Percentiles rank a stretch among this genome's conserved stretches.
Conservation (phyloP, 345 rosid species). For the Eutrema japonicum region DNA sequence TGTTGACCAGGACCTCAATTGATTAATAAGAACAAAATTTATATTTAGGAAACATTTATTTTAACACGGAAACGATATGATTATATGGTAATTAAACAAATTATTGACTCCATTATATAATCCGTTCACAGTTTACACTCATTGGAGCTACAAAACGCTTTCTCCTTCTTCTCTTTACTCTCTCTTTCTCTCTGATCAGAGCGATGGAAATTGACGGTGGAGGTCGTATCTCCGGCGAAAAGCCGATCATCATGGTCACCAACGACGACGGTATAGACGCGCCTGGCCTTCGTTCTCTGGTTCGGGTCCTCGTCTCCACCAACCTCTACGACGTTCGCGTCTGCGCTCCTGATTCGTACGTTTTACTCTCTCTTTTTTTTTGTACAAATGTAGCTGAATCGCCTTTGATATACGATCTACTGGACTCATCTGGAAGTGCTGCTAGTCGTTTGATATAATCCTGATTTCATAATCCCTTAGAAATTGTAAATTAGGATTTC, state of each 20-base stretch:
- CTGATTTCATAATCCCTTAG: not conserved
- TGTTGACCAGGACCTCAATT: not conserved
- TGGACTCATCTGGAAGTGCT: not conserved
- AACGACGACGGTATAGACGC: slow-evolving; percentile 99
- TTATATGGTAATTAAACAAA: not conserved
- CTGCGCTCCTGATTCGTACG: slow-evolving; percentile 93
- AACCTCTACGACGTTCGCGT: slow-evolving; percentile 66
- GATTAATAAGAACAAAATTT: not conserved
- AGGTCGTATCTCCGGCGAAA: slow-evolving; percentile 29
- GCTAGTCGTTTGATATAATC: slow-evolving; percentile 5
- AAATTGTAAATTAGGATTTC: not conserved
- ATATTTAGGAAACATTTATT: no score
- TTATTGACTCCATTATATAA: not conserved
- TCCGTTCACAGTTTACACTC: not conserved
- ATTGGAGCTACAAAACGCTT: not conserved
- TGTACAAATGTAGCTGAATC: slow-evolving; percentile 4
- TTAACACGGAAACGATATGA: no score
- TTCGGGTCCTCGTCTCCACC: slow-evolving; percentile 70
- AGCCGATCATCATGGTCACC: slow-evolving; percentile 68
- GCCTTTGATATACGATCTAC: not conserved
- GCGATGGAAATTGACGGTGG: slow-evolving; percentile 42
- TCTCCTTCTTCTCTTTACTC: not conserved
- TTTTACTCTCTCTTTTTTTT: not conserved
- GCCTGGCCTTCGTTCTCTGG: slow-evolving; percentile 72
- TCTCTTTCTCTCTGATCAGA: not conserved